Evolutionary conservation across 768 basidiomycete genomes (phyloP), one percentile per base, ranked within the genome.

Genomic region (Phanerodontia chrysosporium): DNA sequence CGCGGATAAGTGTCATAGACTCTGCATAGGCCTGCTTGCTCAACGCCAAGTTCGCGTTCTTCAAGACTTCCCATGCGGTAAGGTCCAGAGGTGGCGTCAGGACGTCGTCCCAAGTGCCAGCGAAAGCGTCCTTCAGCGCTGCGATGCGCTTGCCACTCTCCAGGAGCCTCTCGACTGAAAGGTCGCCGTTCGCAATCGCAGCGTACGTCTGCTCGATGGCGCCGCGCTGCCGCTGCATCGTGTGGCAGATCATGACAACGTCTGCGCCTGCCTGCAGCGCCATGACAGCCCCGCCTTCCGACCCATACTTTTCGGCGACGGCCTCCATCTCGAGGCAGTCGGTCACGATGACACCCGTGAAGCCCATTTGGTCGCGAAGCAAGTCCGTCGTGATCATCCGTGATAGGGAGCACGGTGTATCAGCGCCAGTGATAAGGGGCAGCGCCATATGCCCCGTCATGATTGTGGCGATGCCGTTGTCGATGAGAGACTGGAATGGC

Each of bases 271-370:
- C 87, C 49, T 74, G 73, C 45, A 89, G 66, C 4, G 82, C 80
- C 59, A 76, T 67, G 18, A 87, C 78, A 0, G 85, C 83, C 5
- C 85, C 86, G 42, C 74, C 75, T 56, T 79, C 76, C 2, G 78
- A 72, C 6, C 83, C 83, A 59, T 76, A 73, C 18, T 73, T 72
- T 28, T 78, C 75, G 0, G 83, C 78, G 16, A 89, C 80, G 12
- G 89, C 87, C 49, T 84, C 84, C 88, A 90, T 89, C 72, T 89
- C 87, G 24, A 90, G 71, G 65, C 88, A 89, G 66, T 89, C 88
- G 1, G 88, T 89, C 28, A 89, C 86, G 22, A 87, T 69, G 36
- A 89, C 79, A 0, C 86, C 86, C 3, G 73, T 51, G 68, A 79
- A 90, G 0, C 74, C 73, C 65, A 89, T 61, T 44, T 80, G 74